phyloP scores from a whole-genome alignment of 371 early-diverging fungal genomes.

The Apophysomyces elegans region DNA sequence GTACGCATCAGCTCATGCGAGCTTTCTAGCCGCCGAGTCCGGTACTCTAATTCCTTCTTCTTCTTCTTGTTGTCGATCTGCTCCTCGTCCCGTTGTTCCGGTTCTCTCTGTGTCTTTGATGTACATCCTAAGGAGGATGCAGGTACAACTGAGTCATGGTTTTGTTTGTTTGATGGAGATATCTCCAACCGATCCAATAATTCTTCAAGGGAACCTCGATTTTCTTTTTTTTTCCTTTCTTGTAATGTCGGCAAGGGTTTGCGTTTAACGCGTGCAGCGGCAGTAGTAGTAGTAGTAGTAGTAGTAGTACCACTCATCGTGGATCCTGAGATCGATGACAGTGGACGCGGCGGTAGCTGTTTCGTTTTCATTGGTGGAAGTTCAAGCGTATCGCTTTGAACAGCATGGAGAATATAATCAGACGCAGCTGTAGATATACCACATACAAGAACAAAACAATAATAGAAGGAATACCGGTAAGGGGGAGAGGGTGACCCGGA shows the following conservation, averaged over 20 bases:
- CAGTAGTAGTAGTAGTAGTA: too few relatives aligned
- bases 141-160: not conserved
- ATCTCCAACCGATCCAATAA: not conserved
- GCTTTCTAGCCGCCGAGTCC: not conserved
- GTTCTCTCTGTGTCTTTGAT: too few relatives aligned
- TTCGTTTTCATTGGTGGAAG: constrained; percentile 1
- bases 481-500: too few relatives aligned
- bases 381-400: constrained; percentile 19
- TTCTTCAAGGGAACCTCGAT: not conserved
- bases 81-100: too few relatives aligned
- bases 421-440: not conserved
- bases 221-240: not conserved
- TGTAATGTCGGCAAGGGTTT: constrained; percentile 3
- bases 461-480: not conserved
- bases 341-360: not conserved
- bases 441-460: not conserved
- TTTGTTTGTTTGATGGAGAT: not conserved
- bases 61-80: not conserved
- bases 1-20: not conserved
- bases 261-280: not conserved
- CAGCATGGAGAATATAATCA: constrained; percentile 3
- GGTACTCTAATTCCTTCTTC: not conserved
- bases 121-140: not conserved
- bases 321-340: not conserved
- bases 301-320: too few relatives aligned